Base-by-base conservation (phyloP, 441 rosid genomes). In the Adansonia madagascariensis region DNA sequence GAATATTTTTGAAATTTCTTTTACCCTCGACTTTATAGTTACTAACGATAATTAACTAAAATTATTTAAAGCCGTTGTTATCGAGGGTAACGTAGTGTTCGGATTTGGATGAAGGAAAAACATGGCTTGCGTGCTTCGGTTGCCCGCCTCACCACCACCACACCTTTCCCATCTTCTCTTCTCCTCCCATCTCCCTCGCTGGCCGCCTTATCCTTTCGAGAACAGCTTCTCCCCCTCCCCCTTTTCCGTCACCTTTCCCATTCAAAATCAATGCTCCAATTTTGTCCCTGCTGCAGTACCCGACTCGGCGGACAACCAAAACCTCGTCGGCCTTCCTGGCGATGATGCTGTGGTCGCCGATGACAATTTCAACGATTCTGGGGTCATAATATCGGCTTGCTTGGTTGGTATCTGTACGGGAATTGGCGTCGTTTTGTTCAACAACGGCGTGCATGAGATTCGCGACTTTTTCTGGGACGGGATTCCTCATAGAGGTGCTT, bases 391-490 rank as follows among this genome's bases (percentile, higher is more conserved):
- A 55, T 85, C 90, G 7, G 92, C 97, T 1, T 91, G 98, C 77
- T 79, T 87, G 44, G 93, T 93, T 18, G 98, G 98, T 27, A 78
- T 91, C 0, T 83, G 91, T 59, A 93, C 97, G 0, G 98, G 98
- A 12, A 17, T 94, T 9, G 89, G 88, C 8, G 97, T 94, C 11
- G 97, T 94, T n/a, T 71, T 91, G 12, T 93, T 94, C 88, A 94
- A 94, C 73, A 90, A 88, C 4, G 79, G 82, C 41, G 94, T 89
- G 47, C 95, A 86, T 71, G 91, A 87, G 79, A 85, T 95, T 46
- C 92, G 98, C 5, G 98, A 93, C 82, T 78, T 91, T 49, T 89
- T 89, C 75, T 93, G 97, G 99, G 97, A 92, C 71, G 98, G 96
- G 47, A 95, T 93, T 39, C 97, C 98, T 3, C 81, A 84, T 56